Evolutionary conservation across 768 basidiomycete species (phyloP).

Genomic region (Russula olivacea): DNA sequence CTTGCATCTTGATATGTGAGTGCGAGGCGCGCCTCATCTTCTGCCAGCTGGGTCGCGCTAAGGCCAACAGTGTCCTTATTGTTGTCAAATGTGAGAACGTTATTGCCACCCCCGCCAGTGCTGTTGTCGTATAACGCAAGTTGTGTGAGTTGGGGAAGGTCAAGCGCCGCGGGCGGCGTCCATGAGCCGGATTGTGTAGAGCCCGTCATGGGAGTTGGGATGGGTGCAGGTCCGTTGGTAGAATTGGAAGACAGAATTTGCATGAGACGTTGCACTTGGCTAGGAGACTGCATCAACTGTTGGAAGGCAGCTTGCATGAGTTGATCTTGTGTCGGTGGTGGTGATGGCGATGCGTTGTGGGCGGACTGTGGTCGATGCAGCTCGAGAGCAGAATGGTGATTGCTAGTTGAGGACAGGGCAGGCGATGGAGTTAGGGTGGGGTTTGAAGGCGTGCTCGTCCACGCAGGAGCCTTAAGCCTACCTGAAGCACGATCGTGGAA

Average conservation of each 20-base stretch:
- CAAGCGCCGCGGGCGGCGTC: slow-evolving; percentile 24
- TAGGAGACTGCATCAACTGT: slow-evolving; percentile 28
- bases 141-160: slow-evolving; percentile 25
- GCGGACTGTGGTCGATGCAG: slow-evolving; percentile 17
- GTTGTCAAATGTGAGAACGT: slow-evolving; percentile 30
- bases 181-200: slow-evolving; percentile 14
- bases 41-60: slow-evolving; percentile 32
- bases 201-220: slow-evolving; percentile 5
- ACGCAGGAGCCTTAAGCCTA: slow-evolving; percentile 1
- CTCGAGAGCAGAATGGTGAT: slow-evolving; percentile 23
- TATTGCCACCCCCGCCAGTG: not conserved
- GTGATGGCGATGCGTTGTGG: not conserved
- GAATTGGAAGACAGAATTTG: slow-evolving; percentile 23
- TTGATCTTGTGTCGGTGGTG: slow-evolving; percentile 18
- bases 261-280: slow-evolving; percentile 29
- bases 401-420: not conserved
- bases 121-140: slow-evolving; percentile 26
- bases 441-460: not conserved
- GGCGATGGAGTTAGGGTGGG: slow-evolving; percentile 1
- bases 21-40: slow-evolving; percentile 42
- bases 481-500: slow-evolving; percentile 7
- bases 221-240: not conserved
- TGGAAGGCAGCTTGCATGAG: slow-evolving; percentile 26
- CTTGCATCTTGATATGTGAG: slow-evolving; percentile 53
- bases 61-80: slow-evolving; percentile 27